Percentiles rank a stretch among this genome's conserved stretches.
These are phyloP conservation scores for Boletus holoroseus DNA, from an alignment of 1,284 basidiomycete genomes.

Conservation along the genomic window DNA sequence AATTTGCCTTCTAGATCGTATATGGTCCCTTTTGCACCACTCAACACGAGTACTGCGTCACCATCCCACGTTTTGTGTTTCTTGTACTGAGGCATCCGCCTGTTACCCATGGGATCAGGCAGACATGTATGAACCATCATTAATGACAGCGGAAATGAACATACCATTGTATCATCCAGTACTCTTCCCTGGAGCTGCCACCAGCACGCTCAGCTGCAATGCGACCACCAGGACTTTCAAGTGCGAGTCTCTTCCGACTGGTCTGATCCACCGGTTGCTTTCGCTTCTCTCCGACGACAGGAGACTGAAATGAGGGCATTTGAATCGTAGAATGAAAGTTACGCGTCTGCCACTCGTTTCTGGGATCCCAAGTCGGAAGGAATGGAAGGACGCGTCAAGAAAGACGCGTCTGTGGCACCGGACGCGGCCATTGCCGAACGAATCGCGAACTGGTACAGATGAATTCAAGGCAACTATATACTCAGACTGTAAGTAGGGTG, in stretches of 20 bases:
- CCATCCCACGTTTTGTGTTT: slow-evolving; percentile 95
- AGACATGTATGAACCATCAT: neutral
- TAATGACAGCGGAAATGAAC: slow-evolving; percentile 9
- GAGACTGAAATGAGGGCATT: slow-evolving; percentile 19
- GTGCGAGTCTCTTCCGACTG: slow-evolving; percentile 36
- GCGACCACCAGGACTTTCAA: slow-evolving; percentile 20
- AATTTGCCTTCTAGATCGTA: slow-evolving; percentile 58
- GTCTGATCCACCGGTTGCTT: slow-evolving; percentile 28
- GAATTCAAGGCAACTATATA: neutral
- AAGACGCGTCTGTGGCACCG: slow-evolving; percentile 26
- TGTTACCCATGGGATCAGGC: slow-evolving; percentile 26
- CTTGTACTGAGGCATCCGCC: slow-evolving; percentile 73
- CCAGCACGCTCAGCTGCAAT: slow-evolving; percentile 4
- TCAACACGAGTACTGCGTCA: slow-evolving; percentile 62
- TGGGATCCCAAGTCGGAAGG: neutral
- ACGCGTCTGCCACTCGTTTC: slow-evolving; percentile 1
- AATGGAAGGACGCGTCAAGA: slow-evolving; percentile 6
- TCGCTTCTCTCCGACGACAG: slow-evolving; percentile 27
- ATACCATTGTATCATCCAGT: slow-evolving; percentile 71
- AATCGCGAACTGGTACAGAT: neutral
- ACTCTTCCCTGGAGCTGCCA: slow-evolving; percentile 33
- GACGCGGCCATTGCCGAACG: slow-evolving; percentile 17
- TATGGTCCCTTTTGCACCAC: slow-evolving; percentile 45
- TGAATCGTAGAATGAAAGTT: neutral
- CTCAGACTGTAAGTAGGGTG: neutral